Conservation (phyloP, 2,329 filamentous ascomycete genomes). For the Aspergillus flavus region DNA sequence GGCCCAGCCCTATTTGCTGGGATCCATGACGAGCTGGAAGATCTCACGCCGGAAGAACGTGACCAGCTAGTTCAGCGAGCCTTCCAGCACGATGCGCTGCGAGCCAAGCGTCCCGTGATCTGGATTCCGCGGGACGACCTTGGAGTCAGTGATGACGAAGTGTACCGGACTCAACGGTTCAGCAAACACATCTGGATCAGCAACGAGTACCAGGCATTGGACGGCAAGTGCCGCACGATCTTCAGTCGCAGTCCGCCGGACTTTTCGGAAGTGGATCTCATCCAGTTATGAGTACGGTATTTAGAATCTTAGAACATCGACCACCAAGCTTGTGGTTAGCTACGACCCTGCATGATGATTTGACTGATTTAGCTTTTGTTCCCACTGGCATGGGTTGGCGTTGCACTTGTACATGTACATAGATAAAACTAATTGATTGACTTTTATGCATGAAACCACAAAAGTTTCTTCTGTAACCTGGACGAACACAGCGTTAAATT, state of each 20-base stretch:
- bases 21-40: slow-evolving; percentile 90
- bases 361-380: background rate
- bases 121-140: slow-evolving; percentile 94
- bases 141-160: slow-evolving; percentile 89
- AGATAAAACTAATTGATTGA: background rate
- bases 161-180: slow-evolving; percentile 73
- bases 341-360: background rate
- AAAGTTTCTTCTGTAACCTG: background rate
- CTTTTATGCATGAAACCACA: background rate
- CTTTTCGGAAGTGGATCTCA: slow-evolving; percentile 84
- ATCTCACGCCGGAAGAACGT: slow-evolving; percentile 85
- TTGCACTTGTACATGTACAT: background rate
- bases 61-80: slow-evolving; percentile 83
- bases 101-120: slow-evolving; percentile 80
- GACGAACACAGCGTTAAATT: background rate
- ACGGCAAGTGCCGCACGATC: slow-evolving; percentile 79
- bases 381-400: background rate
- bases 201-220: slow-evolving; percentile 86
- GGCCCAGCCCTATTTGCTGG: slow-evolving; percentile 83
- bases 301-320: background rate
- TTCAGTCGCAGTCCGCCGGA: slow-evolving; percentile 86
- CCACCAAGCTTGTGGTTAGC: background rate
- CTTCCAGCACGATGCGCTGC: slow-evolving; percentile 86
- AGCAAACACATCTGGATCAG: slow-evolving; percentile 87
- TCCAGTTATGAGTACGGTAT: slow-evolving; percentile 62